Evolutionary conservation across 768 basidiomycete genomes (phyloP).

Genomic region (Tulasnella sp.): DNA sequence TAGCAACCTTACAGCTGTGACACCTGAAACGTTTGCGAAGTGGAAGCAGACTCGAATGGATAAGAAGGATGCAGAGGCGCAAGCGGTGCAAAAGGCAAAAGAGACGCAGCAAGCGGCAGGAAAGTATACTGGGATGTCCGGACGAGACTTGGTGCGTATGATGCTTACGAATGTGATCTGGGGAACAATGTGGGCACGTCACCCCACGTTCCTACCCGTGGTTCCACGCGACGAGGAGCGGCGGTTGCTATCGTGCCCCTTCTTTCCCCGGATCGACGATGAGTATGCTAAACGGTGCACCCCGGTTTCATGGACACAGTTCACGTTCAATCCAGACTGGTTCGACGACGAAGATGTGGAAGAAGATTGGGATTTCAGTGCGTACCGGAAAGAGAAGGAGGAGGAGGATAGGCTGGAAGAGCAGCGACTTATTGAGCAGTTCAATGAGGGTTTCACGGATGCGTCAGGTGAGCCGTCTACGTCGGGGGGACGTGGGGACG

Average conservation of each 20-base stretch:
- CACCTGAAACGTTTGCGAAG: constrained; percentile 73
- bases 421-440: constrained; percentile 36
- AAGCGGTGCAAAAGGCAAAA: constrained; percentile 71
- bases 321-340: constrained; percentile 94
- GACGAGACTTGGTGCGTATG: constrained; percentile 71
- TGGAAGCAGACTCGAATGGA: constrained; percentile 95
- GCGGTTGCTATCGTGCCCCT: no score
- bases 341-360: constrained; percentile 63
- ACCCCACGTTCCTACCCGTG: no score
- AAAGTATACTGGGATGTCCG: constrained; percentile 87
- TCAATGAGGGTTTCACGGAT: constrained; percentile 19
- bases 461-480: no score
- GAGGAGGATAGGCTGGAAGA: constrained; percentile 46
- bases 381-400: constrained; percentile 51
- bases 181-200: no score
- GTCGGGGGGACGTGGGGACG: no score
- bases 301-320: constrained; percentile 38
- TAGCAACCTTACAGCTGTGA: constrained; percentile 81
- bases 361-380: constrained; percentile 39
- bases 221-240: no score
- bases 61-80: constrained; percentile 86
- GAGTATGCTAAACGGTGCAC: not conserved
- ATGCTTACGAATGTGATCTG: no score
- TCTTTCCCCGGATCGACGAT: not conserved
- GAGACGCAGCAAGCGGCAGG: constrained; percentile 71